Conservation (phyloP, 331 rosid genomes). For the Cydonia oblonga region DNA sequence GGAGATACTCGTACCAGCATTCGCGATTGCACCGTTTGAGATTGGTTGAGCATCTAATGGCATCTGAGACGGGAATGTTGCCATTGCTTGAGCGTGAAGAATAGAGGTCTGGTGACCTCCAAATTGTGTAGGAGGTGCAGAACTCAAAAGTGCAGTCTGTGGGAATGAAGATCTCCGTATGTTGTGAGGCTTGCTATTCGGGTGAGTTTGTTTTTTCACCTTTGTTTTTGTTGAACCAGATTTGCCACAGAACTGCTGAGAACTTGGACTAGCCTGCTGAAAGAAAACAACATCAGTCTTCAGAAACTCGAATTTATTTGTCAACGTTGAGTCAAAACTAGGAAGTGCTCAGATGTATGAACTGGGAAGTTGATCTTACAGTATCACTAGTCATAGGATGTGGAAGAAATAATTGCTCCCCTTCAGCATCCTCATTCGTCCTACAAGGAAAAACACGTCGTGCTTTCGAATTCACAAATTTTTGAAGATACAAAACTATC, state of each 20-base stretch:
- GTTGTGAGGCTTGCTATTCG: constrained; percentile 12
- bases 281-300: constrained; percentile 2
- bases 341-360: too few relatives aligned
- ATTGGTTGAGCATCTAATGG: constrained; percentile 22
- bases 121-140: constrained; percentile 31
- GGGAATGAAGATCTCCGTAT: constrained; percentile 11
- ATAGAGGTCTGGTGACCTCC: constrained; percentile 37
- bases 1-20: constrained; percentile 23
- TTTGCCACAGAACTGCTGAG: constrained; percentile 25
- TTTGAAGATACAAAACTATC: neutral
- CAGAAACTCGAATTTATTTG: neutral
- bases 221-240: constrained; percentile 30
- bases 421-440: constrained; percentile 66
- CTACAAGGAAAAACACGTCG: constrained; percentile 23
- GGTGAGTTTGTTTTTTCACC: constrained; percentile 35
- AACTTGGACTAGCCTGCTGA: constrained; percentile 36
- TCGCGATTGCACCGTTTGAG: constrained; percentile 18
- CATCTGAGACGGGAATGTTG: constrained; percentile 39
- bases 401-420: constrained; percentile 53
- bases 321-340: neutral
- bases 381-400: constrained; percentile 15
- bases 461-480: too few relatives aligned
- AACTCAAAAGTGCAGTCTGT: constrained; percentile 15
- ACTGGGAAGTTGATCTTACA: constrained; percentile 25
- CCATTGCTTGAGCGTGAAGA: constrained; percentile 27